These are phyloP conservation scores for Alternaria solani DNA, from an alignment of 2,329 filamentous ascomycete genomes.

Conservation along the genomic window DNA sequence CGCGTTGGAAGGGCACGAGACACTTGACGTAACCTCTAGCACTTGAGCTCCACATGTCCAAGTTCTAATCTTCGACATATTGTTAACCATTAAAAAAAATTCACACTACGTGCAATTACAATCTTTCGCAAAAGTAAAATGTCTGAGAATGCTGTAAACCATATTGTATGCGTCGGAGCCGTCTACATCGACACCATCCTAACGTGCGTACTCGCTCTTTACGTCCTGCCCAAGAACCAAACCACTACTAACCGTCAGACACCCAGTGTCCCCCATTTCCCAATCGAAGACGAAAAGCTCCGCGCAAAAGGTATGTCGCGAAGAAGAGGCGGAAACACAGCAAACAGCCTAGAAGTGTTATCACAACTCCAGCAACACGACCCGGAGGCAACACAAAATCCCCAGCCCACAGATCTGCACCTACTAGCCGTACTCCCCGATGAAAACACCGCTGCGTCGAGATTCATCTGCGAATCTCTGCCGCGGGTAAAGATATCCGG, in stretches of 20 bases:
- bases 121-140: background rate
- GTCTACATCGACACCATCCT: constrained; percentile 75
- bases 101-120: background rate
- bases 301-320: constrained; percentile 67
- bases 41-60: constrained; percentile 11
- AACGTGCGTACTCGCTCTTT: background rate
- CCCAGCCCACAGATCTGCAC: constrained; percentile 33
- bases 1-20: background rate
- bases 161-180: constrained; percentile 70
- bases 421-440: constrained; percentile 62
- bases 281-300: constrained; percentile 75
- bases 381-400: background rate
- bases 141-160: constrained; percentile 40
- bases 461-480: constrained; percentile 65
- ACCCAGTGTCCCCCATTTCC: constrained; percentile 69
- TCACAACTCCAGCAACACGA: constrained; percentile 58
- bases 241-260: background rate
- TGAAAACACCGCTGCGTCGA: constrained; percentile 59
- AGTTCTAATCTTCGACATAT: background rate
- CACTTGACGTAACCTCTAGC: constrained; percentile 10
- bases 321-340: constrained; percentile 75
- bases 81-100: background rate
- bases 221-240: background rate
- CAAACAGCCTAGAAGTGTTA: constrained; percentile 75
- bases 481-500: constrained; percentile 58